A percentile compares a stretch with the other conserved stretches of the same genome.
Conservation (phyloP, 1,139 yeast species). For the Candida tetrigidarum region DNA sequence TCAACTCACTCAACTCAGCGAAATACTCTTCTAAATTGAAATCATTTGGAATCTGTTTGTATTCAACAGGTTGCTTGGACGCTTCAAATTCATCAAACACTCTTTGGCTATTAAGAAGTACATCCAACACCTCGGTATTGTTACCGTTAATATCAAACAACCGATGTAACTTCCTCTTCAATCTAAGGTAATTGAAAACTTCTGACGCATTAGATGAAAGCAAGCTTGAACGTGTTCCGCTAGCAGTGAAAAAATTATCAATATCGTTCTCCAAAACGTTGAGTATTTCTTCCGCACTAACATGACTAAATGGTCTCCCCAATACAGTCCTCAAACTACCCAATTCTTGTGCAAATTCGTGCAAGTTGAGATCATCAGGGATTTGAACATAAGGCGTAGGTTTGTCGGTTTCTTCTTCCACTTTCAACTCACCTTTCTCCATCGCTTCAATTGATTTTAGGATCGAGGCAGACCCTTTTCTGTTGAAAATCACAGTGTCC, state of each 20-base stretch:
- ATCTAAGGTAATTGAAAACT: conserved; percentile 24
- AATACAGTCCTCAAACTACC: conserved; percentile 22
- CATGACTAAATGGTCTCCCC: conserved; percentile 13
- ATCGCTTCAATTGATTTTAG: too few relatives aligned
- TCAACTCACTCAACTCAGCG: conserved; percentile 35
- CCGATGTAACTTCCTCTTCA: conserved; percentile 23
- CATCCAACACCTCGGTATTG: conserved; percentile 38
- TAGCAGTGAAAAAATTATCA: conserved; percentile 21
- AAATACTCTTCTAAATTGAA: conserved; percentile 39
- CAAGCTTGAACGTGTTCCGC: conserved; percentile 20
- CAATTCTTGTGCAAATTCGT: conserved; percentile 29
- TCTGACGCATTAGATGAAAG: conserved; percentile 24
- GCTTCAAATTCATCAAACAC: conserved; percentile 24
- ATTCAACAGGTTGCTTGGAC: conserved; percentile 16
- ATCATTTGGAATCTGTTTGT: conserved; percentile 43
- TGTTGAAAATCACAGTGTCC: conserved; percentile 16
- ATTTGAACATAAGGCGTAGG: conserved; percentile 21
- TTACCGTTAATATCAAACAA: conserved; percentile 35
- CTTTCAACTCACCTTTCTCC: not conserved
- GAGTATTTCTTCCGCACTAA: conserved; percentile 19
- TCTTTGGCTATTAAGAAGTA: conserved; percentile 29
- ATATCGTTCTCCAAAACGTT: conserved; percentile 23
- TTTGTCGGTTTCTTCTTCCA: not conserved
- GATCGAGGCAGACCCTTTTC: too few relatives aligned
- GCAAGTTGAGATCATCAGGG: conserved; percentile 25